Evolutionary conservation across 139 green algal species (phyloP).

Genomic region (Coelastrella sp.): DNA sequence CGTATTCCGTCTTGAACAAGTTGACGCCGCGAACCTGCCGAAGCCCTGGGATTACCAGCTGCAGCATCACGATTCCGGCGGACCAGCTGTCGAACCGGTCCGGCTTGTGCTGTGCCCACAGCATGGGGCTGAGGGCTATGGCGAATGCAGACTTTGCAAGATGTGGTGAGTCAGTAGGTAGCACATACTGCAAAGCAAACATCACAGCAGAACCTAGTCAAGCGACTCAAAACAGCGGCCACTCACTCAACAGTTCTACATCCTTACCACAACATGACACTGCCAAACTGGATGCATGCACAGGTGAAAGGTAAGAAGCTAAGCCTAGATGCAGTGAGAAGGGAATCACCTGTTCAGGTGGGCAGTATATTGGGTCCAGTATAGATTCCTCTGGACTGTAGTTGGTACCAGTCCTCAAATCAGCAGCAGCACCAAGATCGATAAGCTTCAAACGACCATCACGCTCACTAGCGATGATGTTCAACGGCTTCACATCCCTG

Average conservation of each 20-base stretch:
- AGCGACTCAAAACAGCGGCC: no score
- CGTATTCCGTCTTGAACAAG: slow-evolving; percentile 71
- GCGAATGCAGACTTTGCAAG: slow-evolving; percentile 69
- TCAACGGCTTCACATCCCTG: slow-evolving; percentile 92
- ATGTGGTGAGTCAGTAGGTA: slow-evolving; percentile 59
- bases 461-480: slow-evolving; percentile 86
- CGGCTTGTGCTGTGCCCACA: slow-evolving; percentile 89
- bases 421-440: slow-evolving; percentile 72
- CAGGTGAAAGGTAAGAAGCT: no score
- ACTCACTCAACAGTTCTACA: no score
- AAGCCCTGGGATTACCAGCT: slow-evolving; percentile 81
- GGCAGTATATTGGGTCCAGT: slow-evolving; percentile 89
- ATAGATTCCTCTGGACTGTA: slow-evolving; percentile 91
- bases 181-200: not conserved
- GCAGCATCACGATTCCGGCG: slow-evolving; percentile 50
- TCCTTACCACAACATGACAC: no score
- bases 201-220: no score
- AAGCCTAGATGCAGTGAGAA: not conserved
- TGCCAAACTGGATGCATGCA: no score
- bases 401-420: slow-evolving; percentile 92
- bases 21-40: slow-evolving; percentile 69
- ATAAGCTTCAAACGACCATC: slow-evolving; percentile 73
- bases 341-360: slow-evolving; percentile 83
- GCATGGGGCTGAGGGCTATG: slow-evolving; percentile 83
- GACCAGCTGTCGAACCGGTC: slow-evolving; percentile 95